phyloP scores from a whole-genome alignment of 495 filamentous ascomycete genomes.

The Paragyromitra xinjiangensis region DNA sequence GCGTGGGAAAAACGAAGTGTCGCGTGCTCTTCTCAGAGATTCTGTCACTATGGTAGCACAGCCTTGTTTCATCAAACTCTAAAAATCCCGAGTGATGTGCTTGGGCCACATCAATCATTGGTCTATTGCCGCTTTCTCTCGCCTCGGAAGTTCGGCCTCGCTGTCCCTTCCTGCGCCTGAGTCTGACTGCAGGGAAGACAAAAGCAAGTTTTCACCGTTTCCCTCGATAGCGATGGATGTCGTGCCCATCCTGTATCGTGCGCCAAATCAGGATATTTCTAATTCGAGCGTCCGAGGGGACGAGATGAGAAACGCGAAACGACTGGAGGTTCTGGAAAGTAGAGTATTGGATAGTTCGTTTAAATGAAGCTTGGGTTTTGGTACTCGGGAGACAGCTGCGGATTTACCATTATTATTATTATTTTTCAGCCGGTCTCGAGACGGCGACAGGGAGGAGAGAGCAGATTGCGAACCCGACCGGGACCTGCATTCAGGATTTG shows the following conservation, averaged over 20 bases:
- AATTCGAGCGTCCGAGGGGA: slow-evolving; percentile 7
- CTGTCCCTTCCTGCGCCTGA: slow-evolving; percentile 17
- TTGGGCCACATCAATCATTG: background rate
- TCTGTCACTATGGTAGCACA: slow-evolving; percentile 7
- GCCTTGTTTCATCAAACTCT: slow-evolving; percentile 11
- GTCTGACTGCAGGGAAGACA: slow-evolving; percentile 25
- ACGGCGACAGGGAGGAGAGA: slow-evolving; percentile 18
- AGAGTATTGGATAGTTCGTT: slow-evolving; percentile 6
- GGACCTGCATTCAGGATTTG: slow-evolving; percentile 45
- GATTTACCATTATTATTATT: background rate
- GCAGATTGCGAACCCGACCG: slow-evolving; percentile 24
- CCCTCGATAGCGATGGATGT: slow-evolving; percentile 19
- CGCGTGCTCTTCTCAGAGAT: slow-evolving; percentile 31
- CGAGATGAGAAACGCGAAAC: slow-evolving; percentile 29
- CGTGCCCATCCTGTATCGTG: slow-evolving; percentile 31
- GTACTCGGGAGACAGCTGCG: slow-evolving; percentile 29
- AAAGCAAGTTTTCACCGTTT: slow-evolving; percentile 31
- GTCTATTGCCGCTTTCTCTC: slow-evolving; percentile 17
- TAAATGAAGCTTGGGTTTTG: slow-evolving; percentile 39
- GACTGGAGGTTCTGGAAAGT: background rate
- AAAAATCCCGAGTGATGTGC: slow-evolving; percentile 20
- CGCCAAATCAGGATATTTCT: slow-evolving; percentile 25
- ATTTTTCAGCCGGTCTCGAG: slow-evolving; percentile 32
- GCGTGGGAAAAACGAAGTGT: slow-evolving; percentile 19
- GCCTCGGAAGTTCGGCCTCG: slow-evolving; percentile 38